phyloP scores from a whole-genome alignment of 1,139 yeast species.

The Lodderomyces metapsilosis region DNA sequence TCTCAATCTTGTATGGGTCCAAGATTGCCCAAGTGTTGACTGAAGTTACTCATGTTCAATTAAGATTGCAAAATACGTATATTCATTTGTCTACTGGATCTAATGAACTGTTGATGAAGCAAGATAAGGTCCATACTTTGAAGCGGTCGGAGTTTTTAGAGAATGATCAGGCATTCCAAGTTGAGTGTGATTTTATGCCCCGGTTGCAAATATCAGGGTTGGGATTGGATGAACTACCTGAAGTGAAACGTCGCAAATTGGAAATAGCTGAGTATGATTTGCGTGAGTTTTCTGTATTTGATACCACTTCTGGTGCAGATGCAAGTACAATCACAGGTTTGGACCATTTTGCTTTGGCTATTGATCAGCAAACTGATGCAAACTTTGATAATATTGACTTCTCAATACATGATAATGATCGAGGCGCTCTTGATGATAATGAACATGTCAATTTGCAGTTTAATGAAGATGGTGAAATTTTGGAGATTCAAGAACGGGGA shows the following conservation, averaged over 20 bases:
- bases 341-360: not conserved
- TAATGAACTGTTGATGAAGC: not conserved
- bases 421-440: not conserved
- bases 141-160: constrained; percentile 19
- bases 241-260: constrained; percentile 15
- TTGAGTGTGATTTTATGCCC: constrained; percentile 16
- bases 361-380: not conserved
- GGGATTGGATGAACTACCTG: constrained; percentile 2
- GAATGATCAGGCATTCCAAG: constrained; percentile 45
- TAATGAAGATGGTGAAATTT: constrained; percentile 16
- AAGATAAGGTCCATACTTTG: not conserved
- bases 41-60: constrained; percentile 29
- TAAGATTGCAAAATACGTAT: constrained; percentile 18
- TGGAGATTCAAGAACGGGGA: not conserved
- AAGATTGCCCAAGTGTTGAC: constrained; percentile 46
- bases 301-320: not conserved
- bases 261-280: constrained; percentile 16
- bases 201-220: not conserved
- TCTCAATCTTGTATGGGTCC: constrained; percentile 52
- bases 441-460: constrained; percentile 15
- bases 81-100: not conserved
- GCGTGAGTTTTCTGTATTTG: constrained; percentile 4
- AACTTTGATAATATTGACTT: constrained; percentile 4
- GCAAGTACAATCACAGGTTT: not conserved
- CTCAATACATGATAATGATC: not conserved